Conservation (phyloP, 2,329 filamentous ascomycete species). For the Emmonsiellopsis sp. region DNA sequence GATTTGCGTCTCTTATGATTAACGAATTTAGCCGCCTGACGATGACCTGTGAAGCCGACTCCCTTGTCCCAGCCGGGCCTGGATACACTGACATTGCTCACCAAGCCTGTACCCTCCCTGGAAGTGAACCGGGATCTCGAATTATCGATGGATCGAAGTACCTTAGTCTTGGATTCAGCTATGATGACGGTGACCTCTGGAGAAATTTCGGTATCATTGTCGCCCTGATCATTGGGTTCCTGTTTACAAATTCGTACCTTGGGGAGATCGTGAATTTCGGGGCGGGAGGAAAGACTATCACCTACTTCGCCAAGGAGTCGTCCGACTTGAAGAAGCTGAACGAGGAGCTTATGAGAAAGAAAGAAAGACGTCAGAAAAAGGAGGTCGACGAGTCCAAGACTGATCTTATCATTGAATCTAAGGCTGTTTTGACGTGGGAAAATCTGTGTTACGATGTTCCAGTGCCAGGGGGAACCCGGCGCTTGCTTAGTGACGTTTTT, state of each 20-base stretch:
- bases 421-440: slow-evolving; percentile 73
- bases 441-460: slow-evolving; percentile 73
- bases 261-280: slow-evolving; percentile 31
- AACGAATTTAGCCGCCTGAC: slow-evolving; percentile 67
- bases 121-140: slow-evolving; percentile 44
- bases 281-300: slow-evolving; percentile 32
- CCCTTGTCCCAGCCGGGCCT: slow-evolving; percentile 33
- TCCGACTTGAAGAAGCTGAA: slow-evolving; percentile 29
- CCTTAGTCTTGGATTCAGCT: slow-evolving; percentile 45
- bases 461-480: slow-evolving; percentile 67
- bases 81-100: slow-evolving; percentile 31
- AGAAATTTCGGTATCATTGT: slow-evolving; percentile 61
- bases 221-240: slow-evolving; percentile 56
- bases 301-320: slow-evolving; percentile 28
- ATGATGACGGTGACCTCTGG: slow-evolving; percentile 54
- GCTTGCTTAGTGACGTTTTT: slow-evolving; percentile 75
- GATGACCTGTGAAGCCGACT: slow-evolving; percentile 41
- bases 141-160: slow-evolving; percentile 52
- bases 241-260: slow-evolving; percentile 26
- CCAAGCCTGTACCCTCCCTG: slow-evolving; percentile 55
- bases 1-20: slow-evolving; percentile 70
- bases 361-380: slow-evolving; percentile 25
- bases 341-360: slow-evolving; percentile 30
- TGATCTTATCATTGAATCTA: slow-evolving; percentile 19
- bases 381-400: slow-evolving; percentile 27